Evolutionary conservation across 805 yeast genomes (phyloP).

Genomic region (Schwanniomyces pseudopolymorphus): DNA sequence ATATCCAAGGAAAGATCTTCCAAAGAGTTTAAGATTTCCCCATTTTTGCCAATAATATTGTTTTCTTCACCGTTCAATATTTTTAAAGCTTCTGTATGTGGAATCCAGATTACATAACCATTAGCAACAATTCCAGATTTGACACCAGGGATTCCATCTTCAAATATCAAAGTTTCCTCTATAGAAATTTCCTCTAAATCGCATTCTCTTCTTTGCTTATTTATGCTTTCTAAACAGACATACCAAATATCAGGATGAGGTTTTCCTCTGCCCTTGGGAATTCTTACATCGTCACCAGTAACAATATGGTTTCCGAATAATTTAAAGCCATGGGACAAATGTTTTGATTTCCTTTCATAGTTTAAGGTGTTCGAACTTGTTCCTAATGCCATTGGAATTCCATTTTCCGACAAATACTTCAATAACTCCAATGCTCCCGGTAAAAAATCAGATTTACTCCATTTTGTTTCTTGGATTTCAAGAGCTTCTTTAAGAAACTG

Average conservation of each 20-base stretch:
- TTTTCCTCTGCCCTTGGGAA: constrained; percentile 85
- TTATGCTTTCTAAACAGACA: constrained; percentile 70
- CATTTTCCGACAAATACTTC: constrained; percentile 45
- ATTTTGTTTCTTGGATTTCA: constrained; percentile 53
- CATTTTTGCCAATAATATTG: constrained; percentile 52
- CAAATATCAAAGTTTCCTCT: constrained; percentile 85
- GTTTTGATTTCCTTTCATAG: constrained; percentile 70
- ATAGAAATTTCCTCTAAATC: constrained; percentile 54
- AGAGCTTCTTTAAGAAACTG: constrained; percentile 56
- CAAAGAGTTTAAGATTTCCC: constrained; percentile 54
- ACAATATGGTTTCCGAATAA: constrained; percentile 65
- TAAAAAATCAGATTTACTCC: constrained; percentile 66
- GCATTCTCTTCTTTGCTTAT: constrained; percentile 45
- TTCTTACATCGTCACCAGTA: constrained; percentile 85
- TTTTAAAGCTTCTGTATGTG: constrained; percentile 70
- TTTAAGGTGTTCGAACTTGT: constrained; percentile 73
- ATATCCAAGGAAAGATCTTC: constrained; percentile 46
- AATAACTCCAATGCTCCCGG: constrained; percentile 85
- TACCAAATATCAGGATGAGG: constrained; percentile 94
- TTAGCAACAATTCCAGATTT: constrained; percentile 80
- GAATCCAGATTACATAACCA: constrained; percentile 90
- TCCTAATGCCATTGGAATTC: constrained; percentile 84
- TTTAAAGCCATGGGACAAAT: constrained; percentile 61
- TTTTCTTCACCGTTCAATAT: constrained; percentile 52
- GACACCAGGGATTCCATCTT: constrained; percentile 95